Conservation (phyloP, 75 land plant species). For the Gnetum montanum region DNA sequence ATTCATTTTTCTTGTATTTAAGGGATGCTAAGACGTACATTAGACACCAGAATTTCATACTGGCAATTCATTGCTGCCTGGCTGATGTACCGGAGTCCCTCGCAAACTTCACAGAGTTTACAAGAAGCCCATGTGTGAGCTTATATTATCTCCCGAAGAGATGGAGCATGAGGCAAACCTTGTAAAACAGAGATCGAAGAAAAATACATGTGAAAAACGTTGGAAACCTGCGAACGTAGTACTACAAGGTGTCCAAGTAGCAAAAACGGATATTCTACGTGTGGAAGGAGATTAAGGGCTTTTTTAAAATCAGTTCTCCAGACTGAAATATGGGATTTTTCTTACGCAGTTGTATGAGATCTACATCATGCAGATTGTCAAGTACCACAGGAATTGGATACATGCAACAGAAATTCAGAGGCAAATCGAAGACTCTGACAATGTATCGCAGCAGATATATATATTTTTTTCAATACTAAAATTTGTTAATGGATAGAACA, state of each 20-base stretch:
- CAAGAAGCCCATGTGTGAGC: conserved; percentile 4
- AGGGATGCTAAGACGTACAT: background rate
- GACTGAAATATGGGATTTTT: conserved; percentile 72
- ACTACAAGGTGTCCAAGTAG: background rate
- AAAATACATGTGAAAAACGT: conserved; percentile 4
- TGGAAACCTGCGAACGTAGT: conserved; percentile 7
- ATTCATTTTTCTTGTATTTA: background rate
- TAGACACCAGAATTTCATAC: conserved; percentile 13
- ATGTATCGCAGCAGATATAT: too few relatives aligned
- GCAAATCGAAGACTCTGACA: too few relatives aligned
- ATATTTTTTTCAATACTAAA: too few relatives aligned
- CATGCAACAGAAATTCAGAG: too few relatives aligned
- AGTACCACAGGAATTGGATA: conserved; percentile 68
- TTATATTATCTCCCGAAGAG: background rate
- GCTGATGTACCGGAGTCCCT: conserved; percentile 10
- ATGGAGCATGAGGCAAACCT: background rate
- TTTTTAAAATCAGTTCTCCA: conserved; percentile 47
- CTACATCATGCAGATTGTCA: conserved; percentile 80
- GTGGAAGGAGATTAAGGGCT: conserved; percentile 29
- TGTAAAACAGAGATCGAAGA: conserved; percentile 6
- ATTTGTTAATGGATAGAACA: too few relatives aligned
- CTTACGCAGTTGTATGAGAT: conserved; percentile 58
- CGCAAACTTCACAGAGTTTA: background rate
- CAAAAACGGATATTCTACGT: conserved; percentile 13
- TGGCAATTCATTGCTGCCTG: conserved; percentile 9